These are phyloP conservation scores for Xylaria cubensis DNA, from an alignment of 495 filamentous ascomycete genomes.

Conservation along the genomic window DNA sequence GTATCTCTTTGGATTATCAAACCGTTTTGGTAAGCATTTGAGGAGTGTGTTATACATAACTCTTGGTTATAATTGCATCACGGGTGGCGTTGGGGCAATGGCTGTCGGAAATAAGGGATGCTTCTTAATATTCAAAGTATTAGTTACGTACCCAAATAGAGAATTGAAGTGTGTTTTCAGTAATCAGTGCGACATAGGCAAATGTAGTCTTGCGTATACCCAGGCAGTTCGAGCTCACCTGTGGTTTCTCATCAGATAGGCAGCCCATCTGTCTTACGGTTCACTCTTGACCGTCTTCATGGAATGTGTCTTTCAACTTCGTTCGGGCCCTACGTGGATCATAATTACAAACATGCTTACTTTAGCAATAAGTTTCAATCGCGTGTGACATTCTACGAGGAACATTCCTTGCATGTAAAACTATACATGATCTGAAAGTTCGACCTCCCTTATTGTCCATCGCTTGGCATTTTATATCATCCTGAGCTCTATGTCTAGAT, in stretches of 20 bases:
- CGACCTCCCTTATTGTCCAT: background rate
- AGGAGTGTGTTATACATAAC: background rate
- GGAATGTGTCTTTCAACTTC: background rate
- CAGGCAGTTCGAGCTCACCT: background rate
- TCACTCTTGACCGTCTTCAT: background rate
- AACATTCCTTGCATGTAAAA: background rate
- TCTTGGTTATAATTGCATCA: conserved; percentile 9
- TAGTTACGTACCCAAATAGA: background rate
- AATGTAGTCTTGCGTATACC: background rate
- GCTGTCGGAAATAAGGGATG: conserved; percentile 2
- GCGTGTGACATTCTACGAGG: background rate
- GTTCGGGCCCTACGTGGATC: background rate
- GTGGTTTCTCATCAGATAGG: background rate
- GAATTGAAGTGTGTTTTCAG: background rate
- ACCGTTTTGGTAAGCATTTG: background rate
- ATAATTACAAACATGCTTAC: background rate
- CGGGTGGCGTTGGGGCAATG: conserved; percentile 13
- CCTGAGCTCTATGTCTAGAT: background rate
- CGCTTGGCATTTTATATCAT: background rate
- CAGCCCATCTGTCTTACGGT: background rate
- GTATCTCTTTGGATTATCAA: background rate
- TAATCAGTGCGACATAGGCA: background rate
- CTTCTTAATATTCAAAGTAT: background rate
- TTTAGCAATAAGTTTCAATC: background rate
- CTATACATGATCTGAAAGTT: background rate